Conservation (phyloP, 2,329 filamentous ascomycete species). For the Talaromyces sp. region DNA sequence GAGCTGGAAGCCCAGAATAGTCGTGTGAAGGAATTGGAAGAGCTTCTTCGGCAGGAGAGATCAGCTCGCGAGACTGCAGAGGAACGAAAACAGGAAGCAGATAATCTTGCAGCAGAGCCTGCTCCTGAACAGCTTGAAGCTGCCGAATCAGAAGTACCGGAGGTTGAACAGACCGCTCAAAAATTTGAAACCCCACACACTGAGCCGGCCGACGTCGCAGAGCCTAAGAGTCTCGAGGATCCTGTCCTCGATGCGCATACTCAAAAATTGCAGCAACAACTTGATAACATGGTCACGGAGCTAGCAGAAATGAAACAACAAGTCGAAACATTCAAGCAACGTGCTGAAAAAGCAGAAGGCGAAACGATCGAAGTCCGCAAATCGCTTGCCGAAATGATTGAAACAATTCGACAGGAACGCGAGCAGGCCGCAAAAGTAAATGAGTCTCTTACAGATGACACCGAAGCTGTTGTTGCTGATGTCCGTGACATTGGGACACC, state of each 20-base stretch:
- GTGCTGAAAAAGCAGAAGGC: conserved; percentile 75
- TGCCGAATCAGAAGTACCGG: conserved; percentile 19
- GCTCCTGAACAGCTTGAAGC: conserved; percentile 45
- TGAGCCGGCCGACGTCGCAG: conserved; percentile 4
- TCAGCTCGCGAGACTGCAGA: conserved; percentile 80
- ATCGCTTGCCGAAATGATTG: conserved; percentile 81
- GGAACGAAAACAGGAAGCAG: conserved; percentile 57
- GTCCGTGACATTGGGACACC: neutral
- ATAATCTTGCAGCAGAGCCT: conserved; percentile 27
- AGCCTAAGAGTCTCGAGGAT: conserved; percentile 29
- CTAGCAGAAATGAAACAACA: conserved; percentile 78
- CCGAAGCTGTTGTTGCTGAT: neutral
- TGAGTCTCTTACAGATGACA: neutral
- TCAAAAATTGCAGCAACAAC: conserved; percentile 62
- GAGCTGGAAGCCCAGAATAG: conserved; percentile 81
- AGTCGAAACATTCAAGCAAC: conserved; percentile 71
- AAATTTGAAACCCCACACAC: conserved; percentile 14
- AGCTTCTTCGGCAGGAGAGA: conserved; percentile 72
- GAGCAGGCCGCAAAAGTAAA: conserved; percentile 45
- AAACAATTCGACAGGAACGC: conserved; percentile 68
- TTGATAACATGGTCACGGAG: conserved; percentile 73
- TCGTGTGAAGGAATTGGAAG: conserved; percentile 77
- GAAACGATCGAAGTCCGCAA: conserved; percentile 70
- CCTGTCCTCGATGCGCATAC: conserved; percentile 29
- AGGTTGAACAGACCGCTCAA: conserved; percentile 17